Conservation (phyloP, 106 monocot genomes). For the Iris macrosiphon region DNA sequence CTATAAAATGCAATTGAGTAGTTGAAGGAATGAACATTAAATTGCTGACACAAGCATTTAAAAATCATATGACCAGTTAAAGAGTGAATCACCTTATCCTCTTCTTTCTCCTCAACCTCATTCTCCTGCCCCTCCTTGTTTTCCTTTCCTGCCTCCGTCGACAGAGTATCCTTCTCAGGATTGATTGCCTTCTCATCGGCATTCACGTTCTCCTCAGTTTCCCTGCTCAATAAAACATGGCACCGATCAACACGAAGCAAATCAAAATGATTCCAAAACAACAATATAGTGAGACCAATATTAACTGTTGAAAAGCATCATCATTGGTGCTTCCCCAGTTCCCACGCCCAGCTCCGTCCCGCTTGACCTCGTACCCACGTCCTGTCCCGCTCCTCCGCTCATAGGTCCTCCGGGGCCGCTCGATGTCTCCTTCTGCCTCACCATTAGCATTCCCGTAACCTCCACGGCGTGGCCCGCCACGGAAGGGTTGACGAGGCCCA, state of each 20-base stretch:
- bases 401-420: constrained; percentile 42
- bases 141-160: background rate
- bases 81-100: background rate
- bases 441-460: constrained; percentile 22
- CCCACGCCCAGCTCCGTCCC: constrained; percentile 78
- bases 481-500: constrained; percentile 39
- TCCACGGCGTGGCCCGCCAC: constrained; percentile 38
- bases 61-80: background rate
- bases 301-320: constrained; percentile 56
- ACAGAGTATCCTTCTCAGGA: background rate
- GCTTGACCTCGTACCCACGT: constrained; percentile 69
- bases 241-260: background rate
- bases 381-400: constrained; percentile 91
- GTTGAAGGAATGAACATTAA: too few relatives aligned
- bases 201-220: constrained; percentile 1
- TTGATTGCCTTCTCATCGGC: background rate
- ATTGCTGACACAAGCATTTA: too few relatives aligned
- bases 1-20: too few relatives aligned
- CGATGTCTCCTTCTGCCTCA: constrained; percentile 32
- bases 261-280: background rate
- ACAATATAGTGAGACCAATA: background rate
- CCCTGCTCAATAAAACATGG: background rate
- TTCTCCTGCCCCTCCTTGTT: background rate
- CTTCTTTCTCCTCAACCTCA: background rate
- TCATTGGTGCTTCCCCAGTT: constrained; percentile 75